Evolutionary conservation across 345 rosid genomes (phyloP).

Genomic region (Dimocarpus longan): DNA sequence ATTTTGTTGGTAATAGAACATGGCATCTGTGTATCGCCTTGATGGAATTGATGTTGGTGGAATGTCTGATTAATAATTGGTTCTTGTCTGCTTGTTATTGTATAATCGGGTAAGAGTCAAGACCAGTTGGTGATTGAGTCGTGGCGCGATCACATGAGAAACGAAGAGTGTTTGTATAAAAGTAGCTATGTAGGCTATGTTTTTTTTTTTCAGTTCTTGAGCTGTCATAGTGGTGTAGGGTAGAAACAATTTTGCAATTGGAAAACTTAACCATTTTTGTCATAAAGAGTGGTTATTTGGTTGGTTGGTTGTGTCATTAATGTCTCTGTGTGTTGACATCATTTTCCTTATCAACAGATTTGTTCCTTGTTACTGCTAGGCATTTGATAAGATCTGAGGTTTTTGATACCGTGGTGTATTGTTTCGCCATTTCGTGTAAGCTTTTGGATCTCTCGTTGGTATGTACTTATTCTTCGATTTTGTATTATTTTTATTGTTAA

Average conservation of each 20-base stretch:
- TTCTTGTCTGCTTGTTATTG: neutral
- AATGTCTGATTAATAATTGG: neutral
- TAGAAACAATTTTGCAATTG: neutral
- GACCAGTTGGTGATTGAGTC: neutral
- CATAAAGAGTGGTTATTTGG: neutral
- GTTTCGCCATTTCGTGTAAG: neutral
- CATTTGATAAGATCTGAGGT: conserved; percentile 5
- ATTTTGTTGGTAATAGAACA: neutral
- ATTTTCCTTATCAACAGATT: neutral
- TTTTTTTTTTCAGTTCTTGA: neutral
- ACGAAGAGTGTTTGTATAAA: neutral
- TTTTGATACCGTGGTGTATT: neutral
- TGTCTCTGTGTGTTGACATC: conserved; percentile 1
- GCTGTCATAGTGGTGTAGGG: neutral
- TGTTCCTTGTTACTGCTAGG: neutral
- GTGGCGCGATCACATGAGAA: neutral
- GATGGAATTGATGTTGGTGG: neutral
- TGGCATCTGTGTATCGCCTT: neutral
- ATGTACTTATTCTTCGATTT: conserved; percentile 5
- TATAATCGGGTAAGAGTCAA: neutral
- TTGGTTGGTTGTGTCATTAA: neutral
- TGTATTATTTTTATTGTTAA: neutral
- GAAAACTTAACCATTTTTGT: neutral
- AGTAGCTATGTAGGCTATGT: neutral
- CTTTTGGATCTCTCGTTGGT: neutral